phyloP scores from a whole-genome alignment of 2,329 filamentous ascomycete genomes.

The Neopestalotiopsis sp. region DNA sequence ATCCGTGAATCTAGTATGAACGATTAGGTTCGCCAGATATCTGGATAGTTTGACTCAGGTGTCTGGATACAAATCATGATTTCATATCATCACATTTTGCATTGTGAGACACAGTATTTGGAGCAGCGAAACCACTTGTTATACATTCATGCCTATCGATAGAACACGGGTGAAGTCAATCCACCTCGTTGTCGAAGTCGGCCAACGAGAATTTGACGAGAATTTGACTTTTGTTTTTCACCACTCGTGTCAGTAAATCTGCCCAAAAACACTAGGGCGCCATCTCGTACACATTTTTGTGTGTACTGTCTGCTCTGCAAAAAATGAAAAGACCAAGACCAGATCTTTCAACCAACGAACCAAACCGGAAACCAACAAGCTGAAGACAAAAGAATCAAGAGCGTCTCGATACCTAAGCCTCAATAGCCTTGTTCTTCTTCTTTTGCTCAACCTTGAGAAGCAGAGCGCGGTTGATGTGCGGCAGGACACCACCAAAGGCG shows the following conservation, averaged over 20 bases:
- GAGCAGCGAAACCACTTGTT: background rate
- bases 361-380: background rate
- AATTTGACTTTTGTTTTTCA: background rate
- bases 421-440: slow-evolving; percentile 75
- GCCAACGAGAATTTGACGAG: background rate
- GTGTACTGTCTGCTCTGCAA: background rate
- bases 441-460: slow-evolving; percentile 96
- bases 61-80: background rate
- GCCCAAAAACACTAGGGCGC: background rate
- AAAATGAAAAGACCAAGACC: background rate
- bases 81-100: background rate
- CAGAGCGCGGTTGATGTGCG: slow-evolving; percentile 97
- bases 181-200: background rate
- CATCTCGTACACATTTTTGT: background rate
- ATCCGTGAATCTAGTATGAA: too few relatives aligned
- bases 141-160: background rate
- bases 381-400: slow-evolving; percentile 8
- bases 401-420: slow-evolving; percentile 43
- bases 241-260: background rate
- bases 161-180: background rate
- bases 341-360: background rate
- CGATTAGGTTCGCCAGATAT: too few relatives aligned
- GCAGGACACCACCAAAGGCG: slow-evolving; percentile 96
- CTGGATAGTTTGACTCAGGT: too few relatives aligned
- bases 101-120: background rate